A percentile compares a stretch with the other conserved stretches of the same genome.
phyloP scores from a whole-genome alignment of 495 filamentous ascomycete genomes.

The Extremus antarcticus region DNA sequence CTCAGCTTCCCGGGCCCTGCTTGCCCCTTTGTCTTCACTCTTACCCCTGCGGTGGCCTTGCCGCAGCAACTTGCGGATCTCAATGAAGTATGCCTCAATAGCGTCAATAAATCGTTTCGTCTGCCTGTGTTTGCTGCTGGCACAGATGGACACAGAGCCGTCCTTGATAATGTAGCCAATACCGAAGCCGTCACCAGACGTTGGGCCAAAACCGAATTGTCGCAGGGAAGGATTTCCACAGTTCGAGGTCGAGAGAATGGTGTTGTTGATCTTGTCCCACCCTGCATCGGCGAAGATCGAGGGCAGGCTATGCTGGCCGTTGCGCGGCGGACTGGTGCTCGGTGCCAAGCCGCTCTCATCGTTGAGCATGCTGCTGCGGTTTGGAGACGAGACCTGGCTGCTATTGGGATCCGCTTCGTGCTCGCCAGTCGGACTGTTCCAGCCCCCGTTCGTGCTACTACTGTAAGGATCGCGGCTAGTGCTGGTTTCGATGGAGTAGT shows the following conservation, averaged over 20 bases:
- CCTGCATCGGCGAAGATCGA: constrained; percentile 76
- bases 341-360: constrained; percentile 31
- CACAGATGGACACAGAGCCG: constrained; percentile 82
- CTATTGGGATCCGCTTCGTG: constrained; percentile 31
- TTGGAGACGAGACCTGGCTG: constrained; percentile 44
- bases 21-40: constrained; percentile 41
- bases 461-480: constrained; percentile 42
- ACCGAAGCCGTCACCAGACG: constrained; percentile 87
- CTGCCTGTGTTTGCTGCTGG: constrained; percentile 82
- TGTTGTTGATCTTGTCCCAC: constrained; percentile 93
- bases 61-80: constrained; percentile 74
- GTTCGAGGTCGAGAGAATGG: constrained; percentile 93
- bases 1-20: constrained; percentile 58
- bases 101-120: constrained; percentile 83
- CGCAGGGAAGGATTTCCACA: constrained; percentile 96
- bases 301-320: constrained; percentile 40
- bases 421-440: constrained; percentile 39
- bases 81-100: constrained; percentile 77
- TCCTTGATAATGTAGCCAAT: constrained; percentile 99
- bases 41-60: constrained; percentile 48
- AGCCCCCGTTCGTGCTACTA: constrained; percentile 48
- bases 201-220: constrained; percentile 93
- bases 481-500: constrained; percentile 41
- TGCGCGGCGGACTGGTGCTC: constrained; percentile 26
- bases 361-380: constrained; percentile 39